Percentiles rank a stretch among this genome's conserved stretches.
Evolutionary conservation across 2,329 filamentous ascomycete genomes (phyloP).

Genomic region (Trichoderma afroharzianum): DNA sequence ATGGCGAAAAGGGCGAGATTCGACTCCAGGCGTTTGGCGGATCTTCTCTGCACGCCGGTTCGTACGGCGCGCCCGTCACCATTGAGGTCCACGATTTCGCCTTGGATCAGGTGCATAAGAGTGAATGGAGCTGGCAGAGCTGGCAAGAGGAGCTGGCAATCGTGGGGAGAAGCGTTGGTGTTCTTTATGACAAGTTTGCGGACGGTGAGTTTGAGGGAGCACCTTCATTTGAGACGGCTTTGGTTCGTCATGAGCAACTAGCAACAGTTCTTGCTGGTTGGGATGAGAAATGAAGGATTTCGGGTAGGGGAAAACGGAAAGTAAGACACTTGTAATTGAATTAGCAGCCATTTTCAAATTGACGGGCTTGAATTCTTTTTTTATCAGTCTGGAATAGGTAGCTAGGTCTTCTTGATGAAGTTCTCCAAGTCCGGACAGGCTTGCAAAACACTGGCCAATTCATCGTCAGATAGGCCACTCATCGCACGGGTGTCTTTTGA

Average conservation of each 20-base stretch:
- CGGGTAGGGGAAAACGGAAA: background rate
- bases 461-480: conserved; percentile 6
- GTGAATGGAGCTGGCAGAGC: conserved; percentile 44
- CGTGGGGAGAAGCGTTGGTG: conserved; percentile 47
- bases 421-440: conserved; percentile 17
- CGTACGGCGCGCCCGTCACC: conserved; percentile 39
- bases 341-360: background rate
- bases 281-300: background rate
- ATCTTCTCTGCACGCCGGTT: conserved; percentile 27
- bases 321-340: background rate
- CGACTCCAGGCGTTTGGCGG: conserved; percentile 34
- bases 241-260: conserved; percentile 46
- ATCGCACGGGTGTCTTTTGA: background rate
- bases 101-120: conserved; percentile 40
- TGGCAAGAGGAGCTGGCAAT: conserved; percentile 45
- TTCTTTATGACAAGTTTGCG: conserved; percentile 55
- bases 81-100: conserved; percentile 50
- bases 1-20: conserved; percentile 51
- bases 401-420: background rate
- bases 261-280: conserved; percentile 30
- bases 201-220: conserved; percentile 25
- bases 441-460: conserved; percentile 15
- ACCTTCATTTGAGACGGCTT: conserved; percentile 39
- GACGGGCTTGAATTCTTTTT: background rate
- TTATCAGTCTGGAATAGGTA: background rate